Evolutionary conservation across 805 yeast species (phyloP), one percentile per base, ranked within the genome.

Genomic region (Wickerhamomyces pijperi): DNA sequence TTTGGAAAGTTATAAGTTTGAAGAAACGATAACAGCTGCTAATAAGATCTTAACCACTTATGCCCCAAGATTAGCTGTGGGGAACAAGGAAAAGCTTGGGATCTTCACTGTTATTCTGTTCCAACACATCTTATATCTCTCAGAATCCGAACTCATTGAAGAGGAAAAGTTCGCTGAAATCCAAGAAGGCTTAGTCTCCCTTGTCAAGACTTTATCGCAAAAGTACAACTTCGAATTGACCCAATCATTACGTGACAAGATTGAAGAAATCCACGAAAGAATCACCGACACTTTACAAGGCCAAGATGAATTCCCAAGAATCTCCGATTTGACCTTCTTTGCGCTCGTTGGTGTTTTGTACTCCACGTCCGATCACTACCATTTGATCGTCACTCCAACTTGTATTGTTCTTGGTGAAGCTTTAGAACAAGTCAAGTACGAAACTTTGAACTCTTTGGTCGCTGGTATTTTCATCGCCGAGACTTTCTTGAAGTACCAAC

Each of bases 301-400:
- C 39, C 50, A 53, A 13, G 49, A 51, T 8, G 48, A 54, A 25
- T 67, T 64, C 42, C 67, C 71, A 23, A 59, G 55, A 34, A 48
- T 61, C 14, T 61, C 73, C 1, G 95, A 87, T 53, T 59, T 86
- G 42, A 59, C 84, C 5, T 73, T 82, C 43, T 83, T 80, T 51
- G 67, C 77, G 0, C 50, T 86, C 5, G 67, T 88, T 41, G 97
- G 97, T 6, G 65, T 70, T 39, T 55, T 87, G 4, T 92, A 82
- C 54, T 88, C 98, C 0, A 86, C 97, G 1, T 92, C 98, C 0
- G 99, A 92, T 65, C 88, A 86, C 55, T 90, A 83, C 60, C 98
- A 92, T 65, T 67, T 87, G 42, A 82, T 92, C 11, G 88, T 79
- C 4, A 88, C 96, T 0, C 95, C 97, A 3, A 71, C 90, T 2